Percentiles rank a stretch among this genome's conserved stretches.
These are phyloP conservation scores for Ensete ventricosum DNA, from an alignment of 176 grass and related monocot genomes.

Conservation along the genomic window DNA sequence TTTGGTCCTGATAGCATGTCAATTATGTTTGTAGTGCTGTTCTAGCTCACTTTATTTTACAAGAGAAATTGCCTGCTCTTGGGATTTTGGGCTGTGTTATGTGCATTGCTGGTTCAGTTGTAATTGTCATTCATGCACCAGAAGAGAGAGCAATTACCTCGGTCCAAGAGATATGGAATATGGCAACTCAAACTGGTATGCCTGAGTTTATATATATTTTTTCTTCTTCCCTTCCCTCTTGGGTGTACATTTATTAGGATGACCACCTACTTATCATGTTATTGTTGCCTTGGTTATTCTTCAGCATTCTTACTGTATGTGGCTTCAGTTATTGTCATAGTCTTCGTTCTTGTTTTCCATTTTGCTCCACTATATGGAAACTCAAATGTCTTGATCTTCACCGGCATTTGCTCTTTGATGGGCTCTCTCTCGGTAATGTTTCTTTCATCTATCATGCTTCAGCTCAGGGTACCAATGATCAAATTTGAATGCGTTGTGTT, in stretches of 20 bases:
- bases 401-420: conserved; percentile 97
- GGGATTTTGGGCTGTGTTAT: conserved; percentile 77
- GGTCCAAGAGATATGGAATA: conserved; percentile 83
- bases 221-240: background rate
- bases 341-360: conserved; percentile 81
- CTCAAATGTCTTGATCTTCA: conserved; percentile 86
- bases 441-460: conserved; percentile 1
- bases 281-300: conserved; percentile 9
- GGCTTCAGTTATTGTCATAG: conserved; percentile 70
- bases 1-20: background rate
- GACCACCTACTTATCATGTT: background rate
- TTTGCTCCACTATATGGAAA: conserved; percentile 83
- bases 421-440: conserved; percentile 87
- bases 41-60: conserved; percentile 87
- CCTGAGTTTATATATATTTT: background rate
- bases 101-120: conserved; percentile 83
- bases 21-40: conserved; percentile 51
- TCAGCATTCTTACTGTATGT: conserved; percentile 94
- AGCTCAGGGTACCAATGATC: background rate
- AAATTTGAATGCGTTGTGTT: background rate
- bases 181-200: conserved; percentile 75
- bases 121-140: conserved; percentile 82
- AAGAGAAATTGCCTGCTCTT: conserved; percentile 74
- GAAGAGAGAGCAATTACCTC: conserved; percentile 84
- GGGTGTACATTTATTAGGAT: background rate